A percentile compares a stretch with the other conserved stretches of the same genome.
Conservation (phyloP, 768 basidiomycete species). For the Scleroderma citrinum region DNA sequence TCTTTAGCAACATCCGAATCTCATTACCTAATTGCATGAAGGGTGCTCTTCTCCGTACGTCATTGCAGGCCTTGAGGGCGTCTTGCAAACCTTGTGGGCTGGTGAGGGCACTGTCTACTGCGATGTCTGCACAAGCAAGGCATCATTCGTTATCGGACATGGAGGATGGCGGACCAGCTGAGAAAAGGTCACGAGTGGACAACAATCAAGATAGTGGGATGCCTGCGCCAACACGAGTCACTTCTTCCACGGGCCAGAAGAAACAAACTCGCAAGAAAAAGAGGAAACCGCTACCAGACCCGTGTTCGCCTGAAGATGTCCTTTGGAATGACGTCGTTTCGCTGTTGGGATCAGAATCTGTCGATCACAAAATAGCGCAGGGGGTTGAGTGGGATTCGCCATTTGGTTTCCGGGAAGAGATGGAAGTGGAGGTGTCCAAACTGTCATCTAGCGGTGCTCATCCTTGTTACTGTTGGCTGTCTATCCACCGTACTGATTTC, state of each 20-base stretch:
- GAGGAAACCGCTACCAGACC: conserved; percentile 33
- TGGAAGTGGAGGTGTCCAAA: conserved; percentile 59
- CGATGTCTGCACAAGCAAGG: conserved; percentile 8
- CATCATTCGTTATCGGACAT: conserved; percentile 7
- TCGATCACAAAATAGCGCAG: conserved; percentile 42
- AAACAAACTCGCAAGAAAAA: conserved; percentile 1
- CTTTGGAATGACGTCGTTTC: conserved; percentile 63
- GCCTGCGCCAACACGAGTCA: background rate
- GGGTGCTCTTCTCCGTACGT: background rate
- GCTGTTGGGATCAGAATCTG: conserved; percentile 56
- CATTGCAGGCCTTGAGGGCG: background rate
- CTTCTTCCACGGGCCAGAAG: background rate
- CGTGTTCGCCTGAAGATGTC: conserved; percentile 70
- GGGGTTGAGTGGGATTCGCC: conserved; percentile 54
- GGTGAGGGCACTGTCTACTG: background rate
- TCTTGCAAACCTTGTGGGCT: background rate
- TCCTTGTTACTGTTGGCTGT: too few relatives aligned
- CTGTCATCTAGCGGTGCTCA: conserved; percentile 62
- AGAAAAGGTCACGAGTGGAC: conserved; percentile 29
- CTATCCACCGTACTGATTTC: background rate
- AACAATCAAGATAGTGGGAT: background rate
- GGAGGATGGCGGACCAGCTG: conserved; percentile 14
- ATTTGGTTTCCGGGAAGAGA: conserved; percentile 51
- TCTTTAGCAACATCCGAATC: too few relatives aligned
- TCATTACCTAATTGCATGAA: background rate